Base-by-base conservation (phyloP, 306 rosid species). In the Acmispon strigosus region DNA sequence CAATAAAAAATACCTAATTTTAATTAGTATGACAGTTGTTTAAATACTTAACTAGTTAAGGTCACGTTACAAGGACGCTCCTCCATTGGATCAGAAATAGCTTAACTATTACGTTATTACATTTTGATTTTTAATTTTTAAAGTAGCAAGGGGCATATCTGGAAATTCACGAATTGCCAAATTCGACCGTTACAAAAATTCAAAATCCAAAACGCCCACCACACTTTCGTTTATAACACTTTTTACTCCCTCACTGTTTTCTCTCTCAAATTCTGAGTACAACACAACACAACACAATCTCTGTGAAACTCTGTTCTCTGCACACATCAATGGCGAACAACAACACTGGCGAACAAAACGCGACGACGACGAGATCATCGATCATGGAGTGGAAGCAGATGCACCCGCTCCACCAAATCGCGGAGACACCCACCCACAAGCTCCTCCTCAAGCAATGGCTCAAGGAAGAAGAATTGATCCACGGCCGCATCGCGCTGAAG, bases 371-470 rank as follows among this genome's bases (percentile, higher is more conserved):
- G 10, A 73, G 60, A 58, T 27, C 82, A 48, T 75, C 92, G 14
- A 83, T 89, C 74, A 85, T 95, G 96, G 96, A 91, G 53, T 69
- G 95, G 49, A 95, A 91, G 39, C 71, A 84, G 0, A 52, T 75
- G 2, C 97, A 95, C 88, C 92, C 97, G 37, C 96, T 95, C 57
- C 97, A 89, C 79, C 99, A 95, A 81, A 91, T 95, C 15, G 96
- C 99, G 0, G 86, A 86, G 22, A 89, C 95, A 0, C 97, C 99
- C 3, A 89, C 96, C 77, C 99, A 95, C 90, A 89, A 79, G 81
- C 99, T 95, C 48, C 99, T 95, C 49, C 85, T 95, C 20, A 95
- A 95, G 81, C 99, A 95, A 72, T 95, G 97, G 99, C 91, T 89
- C 4, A 91, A 95, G 53, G 99, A 95, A 75, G 97, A 95, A 18